phyloP scores from a whole-genome alignment of 345 rosid species.

The Schrenkiella parvula region DNA sequence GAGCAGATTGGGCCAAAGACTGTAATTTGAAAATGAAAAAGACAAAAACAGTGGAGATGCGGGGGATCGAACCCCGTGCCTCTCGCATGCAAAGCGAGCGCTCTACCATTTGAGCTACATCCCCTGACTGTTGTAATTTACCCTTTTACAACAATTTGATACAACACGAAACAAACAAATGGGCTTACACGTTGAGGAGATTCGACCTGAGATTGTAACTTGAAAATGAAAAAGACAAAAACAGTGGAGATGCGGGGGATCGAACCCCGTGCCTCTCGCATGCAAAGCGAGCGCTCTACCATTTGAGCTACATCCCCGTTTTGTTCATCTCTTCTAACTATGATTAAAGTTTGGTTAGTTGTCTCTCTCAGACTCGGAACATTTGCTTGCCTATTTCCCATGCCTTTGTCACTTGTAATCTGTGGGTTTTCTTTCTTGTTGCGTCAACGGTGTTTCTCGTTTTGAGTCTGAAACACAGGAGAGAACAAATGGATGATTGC shows the following conservation, averaged over 20 bases:
- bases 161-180: background rate
- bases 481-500: slow-evolving; percentile 61
- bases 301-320: slow-evolving; percentile 48
- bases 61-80: slow-evolving; percentile 92
- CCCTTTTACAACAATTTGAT: too few species aligned
- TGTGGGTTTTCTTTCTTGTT: background rate
- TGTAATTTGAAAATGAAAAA: background rate
- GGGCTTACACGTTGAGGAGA: background rate
- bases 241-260: slow-evolving; percentile 72
- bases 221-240: background rate
- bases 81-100: slow-evolving; percentile 98
- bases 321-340: too few species aligned
- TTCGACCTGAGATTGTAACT: background rate
- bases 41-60: slow-evolving; percentile 47
- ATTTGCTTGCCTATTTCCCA: background rate
- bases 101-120: slow-evolving; percentile 77
- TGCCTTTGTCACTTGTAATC: background rate
- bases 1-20: background rate
- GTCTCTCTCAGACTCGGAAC: background rate
- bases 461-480: background rate
- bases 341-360: too few species aligned
- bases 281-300: slow-evolving; percentile 98
- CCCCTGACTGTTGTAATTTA: too few species aligned
- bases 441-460: slow-evolving; percentile 2
- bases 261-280: slow-evolving; percentile 96